Evolutionary conservation across 345 rosid species (phyloP), one percentile per base, ranked within the genome.

Genomic region (Raphanus sativus): DNA sequence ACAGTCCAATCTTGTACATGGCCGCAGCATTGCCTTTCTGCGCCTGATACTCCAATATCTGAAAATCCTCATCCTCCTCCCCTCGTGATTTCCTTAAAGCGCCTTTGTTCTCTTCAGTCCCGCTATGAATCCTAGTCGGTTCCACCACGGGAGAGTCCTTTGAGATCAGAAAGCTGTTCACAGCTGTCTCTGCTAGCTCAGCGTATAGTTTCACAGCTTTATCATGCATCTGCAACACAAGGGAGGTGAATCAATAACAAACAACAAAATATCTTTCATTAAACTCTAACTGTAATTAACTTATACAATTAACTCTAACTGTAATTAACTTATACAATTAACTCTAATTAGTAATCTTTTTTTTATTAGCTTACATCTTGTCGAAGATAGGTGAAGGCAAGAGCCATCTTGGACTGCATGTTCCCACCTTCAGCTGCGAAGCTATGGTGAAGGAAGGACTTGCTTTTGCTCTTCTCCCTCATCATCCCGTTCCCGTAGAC

Each of bases 41-140:
- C 17, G 99, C 99, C 81, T 93, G 97, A 80, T 91, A 93, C 76
- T 93, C 98, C 84, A 91, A 81, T 69, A 93, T 91, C 88, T 96
- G 99, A 63, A 93, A 96, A 81, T 90, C 99, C 75, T 96, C 98
- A 71, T 96, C 98, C 13, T 96, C 95, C 81, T 96, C 99, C n/a
- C 99, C 99, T 33, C 88, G 86, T 0, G 90, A 93, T 77, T 93
- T 93, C 81, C 96, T 90, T 29, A 96, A 65, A 16, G 92, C 97
- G 15, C 88, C 97, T 85, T 93, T 96, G 74, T 96, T 96, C 83
- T 96, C 99, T 78, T 96, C 99, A 12, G 97, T 90, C 55, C 97
- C 99, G 67, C 75, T 90, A 67, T 96, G 99, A 64, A 93, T 91
- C 82, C 98, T 91, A 69, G 92, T 78, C 0, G 99, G 90, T 75